Evolutionary conservation across 371 early-diverging fungal genomes (phyloP), one percentile per base, ranked within the genome.

Genomic region (Vairimorpha apis): DNA sequence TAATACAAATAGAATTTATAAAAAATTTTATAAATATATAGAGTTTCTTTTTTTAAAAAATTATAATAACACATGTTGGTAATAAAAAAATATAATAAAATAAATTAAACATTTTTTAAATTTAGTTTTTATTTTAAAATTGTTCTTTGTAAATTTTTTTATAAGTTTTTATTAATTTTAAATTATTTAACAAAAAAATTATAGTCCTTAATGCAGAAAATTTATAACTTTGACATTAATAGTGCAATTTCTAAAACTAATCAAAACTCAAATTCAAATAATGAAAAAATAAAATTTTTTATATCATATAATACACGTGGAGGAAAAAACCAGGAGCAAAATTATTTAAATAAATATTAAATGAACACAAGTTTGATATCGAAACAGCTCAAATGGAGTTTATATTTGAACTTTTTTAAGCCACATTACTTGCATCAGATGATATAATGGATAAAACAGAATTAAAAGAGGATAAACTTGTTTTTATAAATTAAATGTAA

Each of bases 361-460:
- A 2, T 25, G 30, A 53, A 27, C 5, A 14, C 4, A 14, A 45
- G 3, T 16, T 8, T 45, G 12, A 5, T 27, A 29, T 27, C 3
- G 5, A 10, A 21, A 27, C 55, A 27, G 1, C 27, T 7, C 4
- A 25, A 3, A 53, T 16, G 3, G 33, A 37, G 21, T 56, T 25
- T 58, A 8, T 49, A 23, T n/a, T 49, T 1, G 70, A 70, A 23
- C 30, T 70, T 2, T 38, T 95, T 49, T 95, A 95, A 87, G 93
- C 92, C 23, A 91, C 90, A 83, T 93, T 95, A 86, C 86, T 95
- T 70, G 90, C 94, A 35, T 86, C 92, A 37, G 95, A 95, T 84
- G 95, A 95, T 82, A 90, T 94, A 79, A 95, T 94, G 95, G 95
- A 95, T 83, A 85, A 86, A 44, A 92, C 93, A 65, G 87, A 88